Percentiles rank a stretch among this genome's conserved stretches.
These are phyloP conservation scores for Harringtonia aguacate DNA, from an alignment of 2,329 filamentous ascomycete species.

Conservation along the genomic window DNA sequence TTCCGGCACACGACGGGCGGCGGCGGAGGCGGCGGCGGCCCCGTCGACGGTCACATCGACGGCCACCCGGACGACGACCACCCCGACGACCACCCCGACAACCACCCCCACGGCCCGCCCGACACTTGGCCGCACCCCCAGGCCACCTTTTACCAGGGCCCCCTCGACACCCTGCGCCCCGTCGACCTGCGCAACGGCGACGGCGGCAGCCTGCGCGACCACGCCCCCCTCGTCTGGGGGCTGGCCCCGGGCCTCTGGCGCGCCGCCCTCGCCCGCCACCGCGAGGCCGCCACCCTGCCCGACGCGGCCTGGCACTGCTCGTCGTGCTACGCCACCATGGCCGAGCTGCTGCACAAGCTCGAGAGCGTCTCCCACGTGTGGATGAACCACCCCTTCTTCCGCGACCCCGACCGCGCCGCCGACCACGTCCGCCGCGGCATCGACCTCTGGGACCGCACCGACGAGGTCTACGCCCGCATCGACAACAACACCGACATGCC, in stretches of 20 bases:
- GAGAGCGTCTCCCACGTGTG: conserved; percentile 42
- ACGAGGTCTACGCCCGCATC: conserved; percentile 35
- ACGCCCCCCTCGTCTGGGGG: neutral
- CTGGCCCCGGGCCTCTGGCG: neutral
- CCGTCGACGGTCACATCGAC: too few relatives aligned
- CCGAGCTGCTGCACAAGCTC: conserved; percentile 45
- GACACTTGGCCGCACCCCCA: conserved; percentile 47
- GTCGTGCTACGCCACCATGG: conserved; percentile 46
- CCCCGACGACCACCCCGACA: conserved; percentile 14
- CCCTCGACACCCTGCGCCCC: conserved; percentile 36
- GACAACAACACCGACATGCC: conserved; percentile 43
- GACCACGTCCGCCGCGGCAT: conserved; percentile 37
- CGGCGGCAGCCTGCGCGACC: conserved; percentile 17
- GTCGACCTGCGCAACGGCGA: conserved; percentile 40
- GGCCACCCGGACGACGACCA: too few relatives aligned
- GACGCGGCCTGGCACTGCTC: conserved; percentile 53
- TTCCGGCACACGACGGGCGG: too few relatives aligned
- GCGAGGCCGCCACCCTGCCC: conserved; percentile 32
- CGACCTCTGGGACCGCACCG: conserved; percentile 42
- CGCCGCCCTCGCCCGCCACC: neutral
- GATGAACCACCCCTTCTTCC: conserved; percentile 38
- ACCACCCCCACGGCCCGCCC: too few relatives aligned
- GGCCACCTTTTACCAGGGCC: conserved; percentile 42
- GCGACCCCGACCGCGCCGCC: conserved; percentile 36
- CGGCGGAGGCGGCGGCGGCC: too few relatives aligned